phyloP scores from a whole-genome alignment of 306 rosid species.

The Pterocarpus santalinus region DNA sequence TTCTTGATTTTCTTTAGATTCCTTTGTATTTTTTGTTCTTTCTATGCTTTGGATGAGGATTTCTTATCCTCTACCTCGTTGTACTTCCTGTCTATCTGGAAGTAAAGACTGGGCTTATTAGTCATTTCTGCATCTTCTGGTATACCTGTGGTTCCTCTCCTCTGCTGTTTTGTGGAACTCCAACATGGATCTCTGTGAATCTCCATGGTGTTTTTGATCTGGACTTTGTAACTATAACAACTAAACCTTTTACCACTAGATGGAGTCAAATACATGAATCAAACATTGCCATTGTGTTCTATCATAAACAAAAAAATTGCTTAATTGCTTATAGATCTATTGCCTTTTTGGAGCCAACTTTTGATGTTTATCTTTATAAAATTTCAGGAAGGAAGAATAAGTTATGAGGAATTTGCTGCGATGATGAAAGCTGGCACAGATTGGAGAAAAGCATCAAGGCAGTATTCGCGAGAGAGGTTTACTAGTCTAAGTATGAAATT shows the following conservation, averaged over 20 bases:
- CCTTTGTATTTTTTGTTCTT: not conserved
- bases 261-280: no score
- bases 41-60: not conserved
- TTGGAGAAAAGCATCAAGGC: conserved; percentile 98
- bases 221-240: not conserved
- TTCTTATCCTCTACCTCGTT: no score
- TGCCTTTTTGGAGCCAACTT: no score
- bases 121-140: not conserved
- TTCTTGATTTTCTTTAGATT: not conserved
- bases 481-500: conserved; percentile 75
- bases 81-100: not conserved
- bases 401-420: conserved; percentile 82
- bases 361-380: conserved; percentile 28
- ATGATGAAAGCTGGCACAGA: conserved; percentile 99
- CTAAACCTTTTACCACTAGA: no score
- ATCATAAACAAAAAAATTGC: no score
- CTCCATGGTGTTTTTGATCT: not conserved
- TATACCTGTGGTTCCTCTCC: not conserved
- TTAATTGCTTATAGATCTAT: no score
- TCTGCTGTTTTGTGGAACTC: not conserved
- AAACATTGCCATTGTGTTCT: no score
- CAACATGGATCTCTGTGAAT: not conserved
- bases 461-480: conserved; percentile 94
- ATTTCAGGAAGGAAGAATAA: conserved; percentile 88
- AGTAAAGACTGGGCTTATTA: not conserved